Percentiles rank a stretch among this genome's conserved stretches.
Evolutionary conservation across 371 early-diverging fungal species (phyloP).

Genomic region (Basidiobolus meristosporus): DNA sequence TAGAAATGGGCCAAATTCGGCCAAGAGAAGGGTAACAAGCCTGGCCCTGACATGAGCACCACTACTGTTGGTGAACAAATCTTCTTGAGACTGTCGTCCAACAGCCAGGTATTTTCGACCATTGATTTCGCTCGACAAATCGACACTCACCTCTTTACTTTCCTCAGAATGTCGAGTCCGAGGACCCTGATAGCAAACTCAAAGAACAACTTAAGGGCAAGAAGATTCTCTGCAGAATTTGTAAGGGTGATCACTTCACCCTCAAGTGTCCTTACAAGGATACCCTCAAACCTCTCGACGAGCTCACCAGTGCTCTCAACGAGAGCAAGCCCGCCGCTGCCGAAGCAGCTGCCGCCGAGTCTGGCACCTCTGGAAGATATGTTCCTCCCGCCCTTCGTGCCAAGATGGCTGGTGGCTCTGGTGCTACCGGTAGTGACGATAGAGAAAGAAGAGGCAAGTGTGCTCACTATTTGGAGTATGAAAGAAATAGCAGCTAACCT

Average conservation of each 20-base stretch:
- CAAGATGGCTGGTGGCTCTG: conserved; percentile 13
- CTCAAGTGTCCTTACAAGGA: conserved; percentile 95
- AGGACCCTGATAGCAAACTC: conserved; percentile 6
- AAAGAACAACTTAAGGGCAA: conserved; percentile 27
- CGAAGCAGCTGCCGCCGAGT: conserved; percentile 4
- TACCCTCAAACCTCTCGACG: conserved; percentile 55
- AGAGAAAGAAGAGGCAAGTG: conserved; percentile 7
- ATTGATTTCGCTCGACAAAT: background rate
- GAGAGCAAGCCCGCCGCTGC: conserved; percentile 7
- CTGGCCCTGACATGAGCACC: conserved; percentile 76
- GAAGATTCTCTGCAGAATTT: conserved; percentile 88
- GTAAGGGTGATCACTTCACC: conserved; percentile 93
- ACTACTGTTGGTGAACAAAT: conserved; percentile 83
- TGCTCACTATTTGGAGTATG: background rate
- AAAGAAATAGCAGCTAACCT: background rate
- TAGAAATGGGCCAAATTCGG: conserved; percentile 61
- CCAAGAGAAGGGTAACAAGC: conserved; percentile 40
- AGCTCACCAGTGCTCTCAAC: conserved; percentile 5
- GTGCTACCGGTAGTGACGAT: conserved; percentile 10
- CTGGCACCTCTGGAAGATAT: conserved; percentile 34
- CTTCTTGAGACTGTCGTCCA: conserved; percentile 61
- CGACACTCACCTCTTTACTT: background rate
- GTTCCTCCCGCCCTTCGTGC: conserved; percentile 72
- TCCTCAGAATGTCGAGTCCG: conserved; percentile 1
- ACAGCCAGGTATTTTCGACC: conserved; percentile 11